Conservation (phyloP, 208 protist genomes). For the Trypanosomatidae sp. region DNA sequence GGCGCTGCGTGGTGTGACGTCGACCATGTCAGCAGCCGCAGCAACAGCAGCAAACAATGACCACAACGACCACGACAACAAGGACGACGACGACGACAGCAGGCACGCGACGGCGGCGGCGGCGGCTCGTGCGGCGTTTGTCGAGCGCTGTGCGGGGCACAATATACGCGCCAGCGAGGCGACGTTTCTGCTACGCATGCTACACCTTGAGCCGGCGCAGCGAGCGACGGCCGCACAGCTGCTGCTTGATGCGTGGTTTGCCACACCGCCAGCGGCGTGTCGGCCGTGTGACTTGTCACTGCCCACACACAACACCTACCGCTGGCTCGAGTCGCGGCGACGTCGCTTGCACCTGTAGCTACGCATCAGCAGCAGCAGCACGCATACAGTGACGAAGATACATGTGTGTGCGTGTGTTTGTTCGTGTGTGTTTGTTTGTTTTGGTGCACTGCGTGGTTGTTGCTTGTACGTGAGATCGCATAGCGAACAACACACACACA, state of each 20-base stretch:
- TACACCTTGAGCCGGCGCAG: conserved; percentile 53
- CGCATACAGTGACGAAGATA: neutral
- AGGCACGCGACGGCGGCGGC: no score
- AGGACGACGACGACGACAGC: no score
- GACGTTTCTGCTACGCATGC: conserved; percentile 51
- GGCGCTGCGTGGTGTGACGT: no score
- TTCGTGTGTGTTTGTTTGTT: neutral
- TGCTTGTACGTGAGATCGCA: neutral
- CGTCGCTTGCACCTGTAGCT: conserved; percentile 3
- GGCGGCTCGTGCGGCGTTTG: no score
- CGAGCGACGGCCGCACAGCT: conserved; percentile 33
- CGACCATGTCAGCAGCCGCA: no score
- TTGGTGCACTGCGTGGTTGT: neutral
- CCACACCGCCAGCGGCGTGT: conserved; percentile 30
- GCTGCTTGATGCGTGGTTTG: conserved; percentile 65
- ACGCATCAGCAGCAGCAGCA: neutral
- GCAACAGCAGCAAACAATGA: no score
- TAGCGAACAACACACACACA: neutral
- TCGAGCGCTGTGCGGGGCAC: conserved; percentile 23
- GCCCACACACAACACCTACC: conserved; percentile 44
- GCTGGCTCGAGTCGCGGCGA: conserved; percentile 35
- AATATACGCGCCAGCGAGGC: conserved; percentile 22
- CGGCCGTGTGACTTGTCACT: conserved; percentile 38
- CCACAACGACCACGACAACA: no score
- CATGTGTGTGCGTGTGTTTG: neutral